phyloP scores from a whole-genome alignment of 148 eudicot species.

The Diospyros kaki region DNA sequence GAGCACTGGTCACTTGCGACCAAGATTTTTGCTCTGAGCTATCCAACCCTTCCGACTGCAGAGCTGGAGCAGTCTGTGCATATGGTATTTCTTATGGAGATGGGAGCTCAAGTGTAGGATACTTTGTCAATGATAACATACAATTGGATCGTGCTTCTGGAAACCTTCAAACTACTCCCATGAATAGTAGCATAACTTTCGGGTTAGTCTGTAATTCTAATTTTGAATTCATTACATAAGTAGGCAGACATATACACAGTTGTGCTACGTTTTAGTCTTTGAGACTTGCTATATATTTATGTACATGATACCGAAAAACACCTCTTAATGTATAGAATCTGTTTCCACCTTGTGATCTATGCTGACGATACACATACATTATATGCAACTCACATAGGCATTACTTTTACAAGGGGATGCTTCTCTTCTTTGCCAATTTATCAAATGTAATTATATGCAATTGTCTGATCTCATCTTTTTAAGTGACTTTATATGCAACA shows the following conservation, averaged over 20 bases:
- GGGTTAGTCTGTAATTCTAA: constrained; percentile 44
- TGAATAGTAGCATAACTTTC: constrained; percentile 51
- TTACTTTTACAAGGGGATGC: no score
- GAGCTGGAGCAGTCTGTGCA: constrained; percentile 44
- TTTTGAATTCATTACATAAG: not conserved
- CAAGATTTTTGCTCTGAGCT: constrained; percentile 55
- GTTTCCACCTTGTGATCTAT: no score
- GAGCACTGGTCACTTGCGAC: constrained; percentile 49
- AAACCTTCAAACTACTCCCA: constrained; percentile 40
- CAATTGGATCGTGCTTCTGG: constrained; percentile 54
- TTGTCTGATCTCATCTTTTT: no score
- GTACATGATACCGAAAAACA: not conserved
- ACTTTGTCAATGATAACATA: constrained; percentile 57
- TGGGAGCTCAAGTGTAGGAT: constrained; percentile 75
- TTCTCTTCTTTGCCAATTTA: no score
- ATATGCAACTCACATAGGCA: no score
- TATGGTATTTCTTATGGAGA: constrained; percentile 80
- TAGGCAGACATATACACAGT: no score
- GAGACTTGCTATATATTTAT: not conserved
- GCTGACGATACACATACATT: no score
- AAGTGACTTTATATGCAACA: no score
- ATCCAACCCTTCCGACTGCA: constrained; percentile 43
- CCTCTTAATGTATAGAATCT: no score
- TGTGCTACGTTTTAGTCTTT: no score
- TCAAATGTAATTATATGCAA: no score